Evolutionary conservation across 768 basidiomycete species (phyloP).

Genomic region (Macrolepiota albuminosa): DNA sequence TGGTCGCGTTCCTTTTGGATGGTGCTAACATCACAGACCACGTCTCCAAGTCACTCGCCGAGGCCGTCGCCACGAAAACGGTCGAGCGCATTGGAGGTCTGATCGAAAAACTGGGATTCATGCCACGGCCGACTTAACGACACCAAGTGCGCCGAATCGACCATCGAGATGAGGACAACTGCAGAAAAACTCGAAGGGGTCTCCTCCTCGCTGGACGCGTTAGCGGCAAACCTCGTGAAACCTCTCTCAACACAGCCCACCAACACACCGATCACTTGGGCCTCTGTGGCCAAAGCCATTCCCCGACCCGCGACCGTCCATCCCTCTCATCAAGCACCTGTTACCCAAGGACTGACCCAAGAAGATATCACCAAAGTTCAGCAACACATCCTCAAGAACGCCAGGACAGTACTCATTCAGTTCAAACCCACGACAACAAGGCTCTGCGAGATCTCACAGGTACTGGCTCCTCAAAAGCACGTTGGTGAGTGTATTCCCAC

Average conservation of each 20-base stretch:
- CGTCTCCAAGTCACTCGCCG: not conserved
- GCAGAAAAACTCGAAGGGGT: not conserved
- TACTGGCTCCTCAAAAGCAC: not conserved
- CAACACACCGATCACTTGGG: not conserved
- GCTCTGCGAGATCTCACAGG: not conserved
- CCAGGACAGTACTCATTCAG: not conserved
- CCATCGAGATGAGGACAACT: no score
- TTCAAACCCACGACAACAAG: not conserved
- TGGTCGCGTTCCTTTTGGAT: not conserved
- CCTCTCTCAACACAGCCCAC: not conserved
- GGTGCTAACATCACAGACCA: not conserved
- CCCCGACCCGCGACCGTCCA: no score
- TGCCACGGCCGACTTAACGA: not conserved
- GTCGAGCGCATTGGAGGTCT: not conserved
- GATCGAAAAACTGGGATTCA: not conserved
- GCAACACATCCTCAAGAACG: not conserved
- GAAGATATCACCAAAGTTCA: not conserved
- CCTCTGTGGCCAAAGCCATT: not conserved
- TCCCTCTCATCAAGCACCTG: no score
- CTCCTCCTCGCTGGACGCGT: not conserved
- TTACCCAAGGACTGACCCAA: no score
- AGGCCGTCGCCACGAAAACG: not conserved
- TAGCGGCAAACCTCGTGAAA: not conserved
- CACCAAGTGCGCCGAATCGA: not conserved
- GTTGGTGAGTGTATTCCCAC: no score